These are phyloP conservation scores for Ammopiptanthus mongolicus DNA, from an alignment of 306 rosid species.

Conservation along the genomic window DNA sequence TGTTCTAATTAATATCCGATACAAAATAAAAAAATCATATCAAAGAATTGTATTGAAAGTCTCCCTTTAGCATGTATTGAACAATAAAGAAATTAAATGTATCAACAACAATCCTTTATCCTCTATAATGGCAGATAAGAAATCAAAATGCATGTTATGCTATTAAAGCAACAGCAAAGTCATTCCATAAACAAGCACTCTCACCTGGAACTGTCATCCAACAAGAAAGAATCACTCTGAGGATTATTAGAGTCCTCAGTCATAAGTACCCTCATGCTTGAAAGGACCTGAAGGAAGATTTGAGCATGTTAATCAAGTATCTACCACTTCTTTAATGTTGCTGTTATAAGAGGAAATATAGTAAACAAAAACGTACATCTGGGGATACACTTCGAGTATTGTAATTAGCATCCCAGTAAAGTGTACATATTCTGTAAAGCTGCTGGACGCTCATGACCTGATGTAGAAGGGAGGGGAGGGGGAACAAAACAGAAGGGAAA, in stretches of 20 bases:
- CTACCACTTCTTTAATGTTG: neutral
- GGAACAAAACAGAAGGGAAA: constrained; percentile 5
- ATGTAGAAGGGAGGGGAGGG: neutral
- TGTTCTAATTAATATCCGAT: neutral
- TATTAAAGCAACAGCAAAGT: neutral
- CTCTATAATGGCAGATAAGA: neutral
- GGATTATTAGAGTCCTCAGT: constrained; percentile 95
- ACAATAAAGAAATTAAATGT: neutral
- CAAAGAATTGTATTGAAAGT: neutral
- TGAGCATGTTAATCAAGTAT: constrained; percentile 19
- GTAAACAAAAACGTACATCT: constrained; percentile 49
- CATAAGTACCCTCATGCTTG: constrained; percentile 97
- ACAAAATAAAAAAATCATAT: neutral
- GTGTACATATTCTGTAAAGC: constrained; percentile 93
- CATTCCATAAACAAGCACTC: constrained; percentile 23
- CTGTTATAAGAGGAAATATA: neutral
- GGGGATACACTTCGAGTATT: constrained; percentile 96
- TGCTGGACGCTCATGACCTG: constrained; percentile 99
- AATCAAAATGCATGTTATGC: constrained; percentile 8
- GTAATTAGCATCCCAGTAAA: constrained; percentile 95
- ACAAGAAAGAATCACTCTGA: constrained; percentile 88
- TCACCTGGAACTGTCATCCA: constrained; percentile 98
- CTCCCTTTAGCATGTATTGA: neutral
- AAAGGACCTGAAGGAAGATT: constrained; percentile 67
- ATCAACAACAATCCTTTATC: neutral